phyloP scores from a whole-genome alignment of 176 grass and related monocot genomes.

The Thalia dealbata region DNA sequence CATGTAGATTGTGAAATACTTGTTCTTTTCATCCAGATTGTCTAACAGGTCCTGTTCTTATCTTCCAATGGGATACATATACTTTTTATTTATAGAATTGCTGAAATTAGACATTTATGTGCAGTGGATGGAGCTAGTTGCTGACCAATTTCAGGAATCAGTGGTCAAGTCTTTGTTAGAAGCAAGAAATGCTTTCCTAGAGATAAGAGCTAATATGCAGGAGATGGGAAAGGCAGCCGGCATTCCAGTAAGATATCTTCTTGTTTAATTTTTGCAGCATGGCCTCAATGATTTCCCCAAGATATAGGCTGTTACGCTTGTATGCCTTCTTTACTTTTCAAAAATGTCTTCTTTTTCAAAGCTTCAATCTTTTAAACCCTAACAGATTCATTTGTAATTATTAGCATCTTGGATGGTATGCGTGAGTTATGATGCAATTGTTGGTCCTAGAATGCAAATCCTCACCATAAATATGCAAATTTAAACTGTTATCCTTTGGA shows the following conservation, averaged over 20 bases:
- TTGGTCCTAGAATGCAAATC: no score
- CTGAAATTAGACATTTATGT: not conserved
- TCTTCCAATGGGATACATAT: no score
- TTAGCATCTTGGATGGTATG: no score
- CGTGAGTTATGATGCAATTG: no score
- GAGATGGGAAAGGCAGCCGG: conserved; percentile 70
- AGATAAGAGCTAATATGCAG: conserved; percentile 60
- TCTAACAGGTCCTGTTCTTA: no score
- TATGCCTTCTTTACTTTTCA: not conserved
- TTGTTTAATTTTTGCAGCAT: conserved; percentile 5
- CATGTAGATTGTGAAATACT: no score
- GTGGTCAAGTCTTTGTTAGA: conserved; percentile 59
- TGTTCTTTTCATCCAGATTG: no score
- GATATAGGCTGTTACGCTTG: no score
- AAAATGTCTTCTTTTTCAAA: not conserved
- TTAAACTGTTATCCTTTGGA: not conserved
- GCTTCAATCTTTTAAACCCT: no score
- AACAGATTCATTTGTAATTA: no score
- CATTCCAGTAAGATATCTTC: conserved; percentile 63
- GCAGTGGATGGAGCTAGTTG: conserved; percentile 57
- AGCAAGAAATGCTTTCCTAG: conserved; percentile 54
- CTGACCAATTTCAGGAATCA: conserved; percentile 45
- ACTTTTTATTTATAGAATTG: not conserved
- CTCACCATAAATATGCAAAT: not conserved
- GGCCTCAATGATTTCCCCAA: not conserved